Evolutionary conservation across 306 rosid genomes (phyloP), one percentile per base, ranked within the genome.

Genomic region (Begonia loranthoides): DNA sequence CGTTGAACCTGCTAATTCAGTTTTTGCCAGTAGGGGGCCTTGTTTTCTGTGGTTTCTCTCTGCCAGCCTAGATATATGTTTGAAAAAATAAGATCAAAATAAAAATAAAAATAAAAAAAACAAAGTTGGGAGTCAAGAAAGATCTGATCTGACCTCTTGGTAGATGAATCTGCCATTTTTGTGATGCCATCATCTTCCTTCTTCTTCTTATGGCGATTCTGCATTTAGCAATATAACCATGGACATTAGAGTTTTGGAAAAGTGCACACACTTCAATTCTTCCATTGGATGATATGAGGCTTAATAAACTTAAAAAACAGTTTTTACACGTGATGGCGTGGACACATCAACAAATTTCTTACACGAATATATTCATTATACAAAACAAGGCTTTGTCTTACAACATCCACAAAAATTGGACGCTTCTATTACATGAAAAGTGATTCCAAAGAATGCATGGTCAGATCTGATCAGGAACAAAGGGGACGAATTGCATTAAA

Each of bases 161-260:
- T 14, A 63, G 83, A 59, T 63, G 79, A 66, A 69, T 65, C 76
- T 34, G 62, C 74, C 44, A 69, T 60, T 22, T 45, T 50, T 56
- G 55, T 59, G 2, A 63, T 44, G 8, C 55, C 40, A 24, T 44
- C 78, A 63, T 59, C 66, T 54, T 66, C 83, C 60, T 59, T 72
- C 49, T 73, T 56, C 71, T 77, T 79, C 55, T 68, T 76, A 66
- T 71, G 95, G 60, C 94, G 95, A 67, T 75, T 85, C 97, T 85
- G 85, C 75, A 69, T 28, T 45, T 49, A 41, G 63, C 40, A 17
- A 43, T 43, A 43, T 10, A 43, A 43, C 14, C 9, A 7, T 4
- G 5, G 36, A 28, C 6, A 5, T 28, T 28, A 28, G 36, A 28
- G 36, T 28, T 3, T 28, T 28, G 36, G 36, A 28, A 28, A 28